These are phyloP conservation scores for Fragaria ananassa DNA, from an alignment of 306 rosid genomes.

Conservation along the genomic window DNA sequence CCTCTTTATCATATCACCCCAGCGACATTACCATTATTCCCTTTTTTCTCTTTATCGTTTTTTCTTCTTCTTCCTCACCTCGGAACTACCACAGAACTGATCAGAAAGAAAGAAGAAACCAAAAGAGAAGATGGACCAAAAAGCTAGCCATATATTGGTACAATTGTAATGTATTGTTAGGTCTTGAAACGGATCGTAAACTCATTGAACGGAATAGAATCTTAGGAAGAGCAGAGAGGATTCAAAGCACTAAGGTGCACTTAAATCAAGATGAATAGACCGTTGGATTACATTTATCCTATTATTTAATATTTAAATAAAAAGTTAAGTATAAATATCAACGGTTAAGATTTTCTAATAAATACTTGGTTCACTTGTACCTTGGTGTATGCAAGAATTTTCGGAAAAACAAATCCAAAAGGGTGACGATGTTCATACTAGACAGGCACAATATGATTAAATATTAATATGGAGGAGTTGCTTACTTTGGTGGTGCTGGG, in stretches of 20 bases:
- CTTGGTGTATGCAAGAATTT: no score
- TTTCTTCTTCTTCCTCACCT: conserved; percentile 24
- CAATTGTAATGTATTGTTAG: conserved; percentile 19
- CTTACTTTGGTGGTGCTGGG: conserved; percentile 94
- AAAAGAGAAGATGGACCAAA: conserved; percentile 16
- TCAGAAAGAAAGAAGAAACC: conserved; percentile 26
- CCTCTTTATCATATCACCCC: conserved; percentile 57
- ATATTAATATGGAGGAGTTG: neutral
- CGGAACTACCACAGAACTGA: conserved; percentile 54
- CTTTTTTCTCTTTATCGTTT: conserved; percentile 20
- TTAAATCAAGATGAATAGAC: no score
- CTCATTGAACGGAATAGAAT: conserved; percentile 33
- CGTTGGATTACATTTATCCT: no score
- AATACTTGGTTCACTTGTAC: no score
- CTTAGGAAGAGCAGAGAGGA: conserved; percentile 40
- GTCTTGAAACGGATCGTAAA: conserved; percentile 30
- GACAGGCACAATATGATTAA: conserved; percentile 3
- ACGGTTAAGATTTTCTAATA: no score
- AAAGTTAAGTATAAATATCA: no score
- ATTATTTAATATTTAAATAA: no score
- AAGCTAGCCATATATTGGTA: neutral
- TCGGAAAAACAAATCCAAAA: conserved; percentile 19
- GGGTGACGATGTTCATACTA: neutral
- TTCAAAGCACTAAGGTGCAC: no score
- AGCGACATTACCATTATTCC: conserved; percentile 64